Conservation (phyloP, 129 eudicot genomes). For the Glebionis coronaria region DNA sequence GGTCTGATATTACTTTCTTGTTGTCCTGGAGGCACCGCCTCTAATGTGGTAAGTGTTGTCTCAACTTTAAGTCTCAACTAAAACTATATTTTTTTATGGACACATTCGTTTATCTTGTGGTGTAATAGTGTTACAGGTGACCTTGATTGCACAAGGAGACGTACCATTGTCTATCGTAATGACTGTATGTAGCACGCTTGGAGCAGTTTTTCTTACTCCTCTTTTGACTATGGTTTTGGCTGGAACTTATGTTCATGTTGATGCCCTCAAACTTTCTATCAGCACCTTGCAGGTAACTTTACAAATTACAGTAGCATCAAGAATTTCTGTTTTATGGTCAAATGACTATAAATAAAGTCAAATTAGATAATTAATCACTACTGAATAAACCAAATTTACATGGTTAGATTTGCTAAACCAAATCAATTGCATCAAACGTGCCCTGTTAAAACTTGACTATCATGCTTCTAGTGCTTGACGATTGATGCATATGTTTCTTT, state of each 20-base stretch:
- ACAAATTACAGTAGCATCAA: too few relatives aligned
- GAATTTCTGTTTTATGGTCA: background rate
- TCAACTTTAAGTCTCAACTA: background rate
- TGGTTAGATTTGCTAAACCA: too few relatives aligned
- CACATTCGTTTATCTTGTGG: slow-evolving; percentile 23
- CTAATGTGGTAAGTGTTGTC: slow-evolving; percentile 72
- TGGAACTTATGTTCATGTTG: slow-evolving; percentile 78
- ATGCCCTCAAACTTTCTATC: slow-evolving; percentile 66
- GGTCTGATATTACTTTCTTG: slow-evolving; percentile 81
- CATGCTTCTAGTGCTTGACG: too few relatives aligned
- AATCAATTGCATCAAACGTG: too few relatives aligned
- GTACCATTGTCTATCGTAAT: slow-evolving; percentile 80
- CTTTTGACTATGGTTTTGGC: slow-evolving; percentile 64
- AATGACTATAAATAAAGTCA: background rate
- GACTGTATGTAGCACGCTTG: slow-evolving; percentile 78
- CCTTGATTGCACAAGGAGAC: slow-evolving; percentile 85
- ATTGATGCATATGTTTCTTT: background rate
- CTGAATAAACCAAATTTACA: background rate
- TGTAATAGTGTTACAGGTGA: slow-evolving; percentile 79
- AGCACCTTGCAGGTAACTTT: slow-evolving; percentile 73
- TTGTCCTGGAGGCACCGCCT: slow-evolving; percentile 97
- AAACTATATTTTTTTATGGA: background rate
- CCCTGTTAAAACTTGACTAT: too few relatives aligned
- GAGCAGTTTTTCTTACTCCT: slow-evolving; percentile 85
- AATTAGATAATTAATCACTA: background rate